Percentiles rank a stretch among this genome's conserved stretches.
These are phyloP conservation scores for Malus fusca DNA, from an alignment of 306 rosid species.

Conservation along the genomic window DNA sequence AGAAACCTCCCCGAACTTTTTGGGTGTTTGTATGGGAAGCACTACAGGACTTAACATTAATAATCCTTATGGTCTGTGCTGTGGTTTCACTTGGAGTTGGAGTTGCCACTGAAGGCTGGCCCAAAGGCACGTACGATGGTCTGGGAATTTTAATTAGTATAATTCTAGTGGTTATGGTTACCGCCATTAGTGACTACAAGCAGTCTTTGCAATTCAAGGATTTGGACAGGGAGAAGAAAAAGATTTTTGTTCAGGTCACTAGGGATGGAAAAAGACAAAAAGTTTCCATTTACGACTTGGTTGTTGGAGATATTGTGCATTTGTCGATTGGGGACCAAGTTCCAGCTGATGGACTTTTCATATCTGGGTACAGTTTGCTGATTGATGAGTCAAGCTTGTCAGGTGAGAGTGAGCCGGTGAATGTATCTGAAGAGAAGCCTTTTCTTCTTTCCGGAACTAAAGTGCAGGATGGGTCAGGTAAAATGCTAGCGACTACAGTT, in stretches of 20 bases:
- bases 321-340: constrained; percentile 85
- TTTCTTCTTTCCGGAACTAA: constrained; percentile 94
- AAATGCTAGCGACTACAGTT: constrained; percentile 86
- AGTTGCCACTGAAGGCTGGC: constrained; percentile 90
- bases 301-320: constrained; percentile 87
- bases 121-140: constrained; percentile 83
- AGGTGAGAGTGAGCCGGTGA: constrained; percentile 90
- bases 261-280: constrained; percentile 70
- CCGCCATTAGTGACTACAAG: constrained; percentile 82
- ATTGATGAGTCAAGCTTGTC: constrained; percentile 90
- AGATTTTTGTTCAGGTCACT: constrained; percentile 70
- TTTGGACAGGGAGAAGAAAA: constrained; percentile 83
- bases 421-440: constrained; percentile 46
- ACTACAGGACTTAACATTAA: constrained; percentile 75
- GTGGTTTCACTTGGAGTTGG: constrained; percentile 76
- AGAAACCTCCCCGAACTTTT: constrained; percentile 64
- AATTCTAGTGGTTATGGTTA: constrained; percentile 71
- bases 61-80: constrained; percentile 82
- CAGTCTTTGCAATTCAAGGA: constrained; percentile 84
- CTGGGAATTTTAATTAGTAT: constrained; percentile 78
- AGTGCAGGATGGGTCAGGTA: constrained; percentile 92
- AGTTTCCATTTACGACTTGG: constrained; percentile 68
- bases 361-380: constrained; percentile 66
- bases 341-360: constrained; percentile 87
- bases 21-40: constrained; percentile 86